A percentile compares a stretch with the other conserved stretches of the same genome.
Evolutionary conservation across 768 basidiomycete genomes (phyloP).

Genomic region (Kwoniella bestiolae): DNA sequence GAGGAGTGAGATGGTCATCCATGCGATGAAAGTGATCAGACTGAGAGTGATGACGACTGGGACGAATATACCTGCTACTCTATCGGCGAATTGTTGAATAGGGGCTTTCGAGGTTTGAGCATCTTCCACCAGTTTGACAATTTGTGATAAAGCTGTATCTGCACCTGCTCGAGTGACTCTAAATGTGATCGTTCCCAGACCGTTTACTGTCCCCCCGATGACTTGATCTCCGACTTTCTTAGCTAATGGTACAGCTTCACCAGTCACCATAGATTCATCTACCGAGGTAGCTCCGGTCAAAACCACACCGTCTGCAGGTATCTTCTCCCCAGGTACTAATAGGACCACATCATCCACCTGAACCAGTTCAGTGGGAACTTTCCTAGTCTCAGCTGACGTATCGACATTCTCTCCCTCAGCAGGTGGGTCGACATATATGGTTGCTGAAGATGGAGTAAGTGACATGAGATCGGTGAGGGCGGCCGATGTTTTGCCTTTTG

Average conservation of each 20-base stretch:
- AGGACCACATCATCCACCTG: constrained; percentile 93
- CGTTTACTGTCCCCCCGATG: constrained; percentile 97
- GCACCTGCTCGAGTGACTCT: constrained; percentile 91
- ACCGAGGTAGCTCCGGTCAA: constrained; percentile 81
- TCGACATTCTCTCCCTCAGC: constrained; percentile 32
- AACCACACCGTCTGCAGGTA: constrained; percentile 93
- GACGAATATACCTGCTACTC: constrained; percentile 92
- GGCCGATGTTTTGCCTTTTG: constrained; percentile 95
- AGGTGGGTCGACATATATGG: constrained; percentile 81
- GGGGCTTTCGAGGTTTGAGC: constrained; percentile 98
- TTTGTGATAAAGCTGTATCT: constrained; percentile 94
- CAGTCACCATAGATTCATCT: constrained; percentile 98
- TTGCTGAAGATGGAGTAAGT: constrained; percentile 91
- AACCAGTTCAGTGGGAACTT: constrained; percentile 89
- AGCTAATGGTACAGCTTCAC: constrained; percentile 84
- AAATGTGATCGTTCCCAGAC: constrained; percentile 96
- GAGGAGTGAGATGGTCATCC: constrained; percentile 73
- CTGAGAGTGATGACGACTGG: constrained; percentile 86
- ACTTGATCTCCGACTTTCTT: constrained; percentile 84
- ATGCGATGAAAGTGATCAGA: constrained; percentile 75
- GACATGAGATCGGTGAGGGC: constrained; percentile 96
- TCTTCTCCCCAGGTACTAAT: constrained; percentile 92
- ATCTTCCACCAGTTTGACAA: constrained; percentile 94
- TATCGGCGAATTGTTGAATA: constrained; percentile 95
- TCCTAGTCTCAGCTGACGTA: constrained; percentile 64